These are phyloP conservation scores for Globisporangium takayamanum DNA, from an alignment of 352 stramenopile genomes.

Conservation along the genomic window DNA sequence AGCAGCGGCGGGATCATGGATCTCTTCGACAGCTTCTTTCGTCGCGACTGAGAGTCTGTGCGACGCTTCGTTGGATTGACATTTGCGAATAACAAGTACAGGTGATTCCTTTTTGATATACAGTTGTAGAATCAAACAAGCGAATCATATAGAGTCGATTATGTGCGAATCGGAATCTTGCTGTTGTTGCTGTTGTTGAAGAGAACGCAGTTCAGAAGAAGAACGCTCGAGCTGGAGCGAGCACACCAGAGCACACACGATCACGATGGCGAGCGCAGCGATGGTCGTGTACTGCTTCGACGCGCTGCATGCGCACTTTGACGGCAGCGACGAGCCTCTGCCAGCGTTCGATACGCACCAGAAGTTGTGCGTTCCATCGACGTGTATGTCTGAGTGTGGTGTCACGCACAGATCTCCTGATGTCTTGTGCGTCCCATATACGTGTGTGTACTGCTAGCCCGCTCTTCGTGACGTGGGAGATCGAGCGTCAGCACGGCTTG, in stretches of 20 bases:
- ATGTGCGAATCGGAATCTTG: too few relatives aligned
- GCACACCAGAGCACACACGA: background rate
- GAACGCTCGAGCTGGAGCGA: too few relatives aligned
- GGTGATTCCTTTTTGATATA: too few relatives aligned
- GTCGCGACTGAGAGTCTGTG: slow-evolving; percentile 17
- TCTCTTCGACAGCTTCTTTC: slow-evolving; percentile 58
- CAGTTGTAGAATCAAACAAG: too few relatives aligned
- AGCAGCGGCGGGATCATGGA: slow-evolving; percentile 37
- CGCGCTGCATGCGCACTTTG: slow-evolving; percentile 66
- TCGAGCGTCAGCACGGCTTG: slow-evolving; percentile 39
- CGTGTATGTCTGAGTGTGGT: background rate
- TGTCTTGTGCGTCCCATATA: slow-evolving; percentile 1
- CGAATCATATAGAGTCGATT: too few relatives aligned
- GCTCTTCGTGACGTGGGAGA: slow-evolving; percentile 85
- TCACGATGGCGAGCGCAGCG: slow-evolving; percentile 58
- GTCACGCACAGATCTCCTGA: background rate
- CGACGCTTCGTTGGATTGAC: background rate
- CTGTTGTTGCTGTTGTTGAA: too few relatives aligned
- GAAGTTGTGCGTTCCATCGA: slow-evolving; percentile 36
- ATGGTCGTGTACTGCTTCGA: slow-evolving; percentile 87
- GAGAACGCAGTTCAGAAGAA: too few relatives aligned
- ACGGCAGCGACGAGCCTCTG: slow-evolving; percentile 36
- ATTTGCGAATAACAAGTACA: background rate
- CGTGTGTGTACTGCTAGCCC: slow-evolving; percentile 22
- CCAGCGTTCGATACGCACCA: slow-evolving; percentile 50